A percentile compares a stretch with the other conserved stretches of the same genome.
Conservation (phyloP, 2,329 filamentous ascomycete genomes). For the Hypoxylon sp. region DNA sequence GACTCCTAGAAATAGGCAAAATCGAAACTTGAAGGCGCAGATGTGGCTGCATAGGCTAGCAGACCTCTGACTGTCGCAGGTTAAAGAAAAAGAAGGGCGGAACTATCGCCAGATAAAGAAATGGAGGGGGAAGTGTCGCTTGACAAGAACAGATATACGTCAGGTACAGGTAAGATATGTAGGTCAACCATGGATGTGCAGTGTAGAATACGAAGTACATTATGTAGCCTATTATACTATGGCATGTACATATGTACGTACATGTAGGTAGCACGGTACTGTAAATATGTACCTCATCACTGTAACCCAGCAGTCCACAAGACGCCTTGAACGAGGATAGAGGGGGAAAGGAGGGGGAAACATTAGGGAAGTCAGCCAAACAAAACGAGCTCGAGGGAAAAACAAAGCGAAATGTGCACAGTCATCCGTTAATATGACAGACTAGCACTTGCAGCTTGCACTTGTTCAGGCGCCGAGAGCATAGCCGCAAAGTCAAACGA, state of each 20-base stretch:
- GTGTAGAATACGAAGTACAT: slow-evolving; percentile 30
- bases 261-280: too few species aligned
- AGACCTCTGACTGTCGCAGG: slow-evolving; percentile 10
- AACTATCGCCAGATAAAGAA: slow-evolving; percentile 22
- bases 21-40: slow-evolving; percentile 20
- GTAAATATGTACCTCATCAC: slow-evolving; percentile 27
- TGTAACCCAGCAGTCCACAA: slow-evolving; percentile 15
- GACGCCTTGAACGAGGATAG: slow-evolving; percentile 15
- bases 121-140: slow-evolving; percentile 23
- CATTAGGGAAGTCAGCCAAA: slow-evolving; percentile 6
- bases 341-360: not conserved
- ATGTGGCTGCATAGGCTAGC: slow-evolving; percentile 10
- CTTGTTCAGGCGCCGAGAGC: slow-evolving; percentile 24
- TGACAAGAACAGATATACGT: slow-evolving; percentile 16
- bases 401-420: slow-evolving; percentile 39
- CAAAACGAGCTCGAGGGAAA: slow-evolving; percentile 29
- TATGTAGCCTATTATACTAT: slow-evolving; percentile 18
- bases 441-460: slow-evolving; percentile 24
- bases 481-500: slow-evolving; percentile 42
- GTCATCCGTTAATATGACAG: slow-evolving; percentile 21
- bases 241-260: too few species aligned
- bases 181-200: too few species aligned
- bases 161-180: not conserved
- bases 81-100: slow-evolving; percentile 16
- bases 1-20: slow-evolving; percentile 41